Evolutionary conservation across 2,329 filamentous ascomycete species (phyloP), one percentile per base, ranked within the genome.

Genomic region (Monosporascus sp.): DNA sequence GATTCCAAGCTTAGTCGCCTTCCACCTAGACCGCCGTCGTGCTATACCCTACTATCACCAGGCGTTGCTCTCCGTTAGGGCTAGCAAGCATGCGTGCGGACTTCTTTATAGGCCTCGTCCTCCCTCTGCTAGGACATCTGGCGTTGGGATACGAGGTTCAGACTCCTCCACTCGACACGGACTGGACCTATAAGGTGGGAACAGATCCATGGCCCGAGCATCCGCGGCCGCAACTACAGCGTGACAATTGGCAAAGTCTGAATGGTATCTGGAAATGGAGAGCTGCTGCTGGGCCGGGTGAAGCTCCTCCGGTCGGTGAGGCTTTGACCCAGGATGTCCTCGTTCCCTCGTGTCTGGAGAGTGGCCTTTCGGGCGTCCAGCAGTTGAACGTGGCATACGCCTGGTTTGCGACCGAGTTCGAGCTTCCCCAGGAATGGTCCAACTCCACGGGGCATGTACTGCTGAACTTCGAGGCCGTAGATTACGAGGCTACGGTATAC

Each of bases 201-300:
- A 79, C 71, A 1, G 68, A 77, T 40, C 78, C 80, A 0, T 82
- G 80, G 80, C 78, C 78, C 1, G 78, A 84, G 48, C 75, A 84
- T 57, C 81, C 81, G 9, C 76, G 81, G 0, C 81, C 81, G 3
- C 79, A 78, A 58, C 74, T 84, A 8, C 73, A 74, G 37, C 77
- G 81, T 5, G 70, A 78, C 5, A 60, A 68, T 5, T 85, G 81
- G 81, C 69, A 78, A 63, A 81, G 72, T 45, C 70, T 84, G 6
- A 84, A 84, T 53, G 81, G 81, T 0, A 74, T 84, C 5, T 84
- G 81, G 81, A 78, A 76, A 2, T 84, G 75, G 63, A 71, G 72
- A 41, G 68, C 68, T 2, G 71, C 70, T 38, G 56, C 50, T 8
- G 58, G 53, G 26, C 49, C 22, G 56, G 61, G 57, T 8, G 49